These are phyloP conservation scores for Podospora didyma DNA, from an alignment of 495 filamentous ascomycete species.

Conservation along the genomic window DNA sequence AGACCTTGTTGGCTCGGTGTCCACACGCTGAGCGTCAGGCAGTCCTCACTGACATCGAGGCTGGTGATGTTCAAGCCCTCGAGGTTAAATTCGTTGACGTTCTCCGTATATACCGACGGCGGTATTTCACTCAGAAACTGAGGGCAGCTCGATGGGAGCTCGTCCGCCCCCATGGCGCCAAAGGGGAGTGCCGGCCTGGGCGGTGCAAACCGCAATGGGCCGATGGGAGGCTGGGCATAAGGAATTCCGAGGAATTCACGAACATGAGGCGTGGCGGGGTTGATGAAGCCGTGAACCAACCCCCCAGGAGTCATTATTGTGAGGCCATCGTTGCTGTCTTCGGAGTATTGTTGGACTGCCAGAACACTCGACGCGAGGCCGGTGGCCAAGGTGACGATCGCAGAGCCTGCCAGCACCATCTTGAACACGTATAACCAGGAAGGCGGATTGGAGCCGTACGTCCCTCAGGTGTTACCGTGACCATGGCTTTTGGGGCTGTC, in stretches of 20 bases:
- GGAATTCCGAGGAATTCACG: slow-evolving; percentile 52
- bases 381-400: no score
- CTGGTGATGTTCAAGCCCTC: slow-evolving; percentile 16
- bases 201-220: slow-evolving; percentile 42
- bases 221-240: slow-evolving; percentile 49
- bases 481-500: no score
- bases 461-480: no score
- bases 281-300: slow-evolving; percentile 12
- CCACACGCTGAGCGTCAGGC: slow-evolving; percentile 56
- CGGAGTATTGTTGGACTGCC: background rate
- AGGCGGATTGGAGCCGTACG: no score
- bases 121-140: slow-evolving; percentile 15
- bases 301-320: slow-evolving; percentile 4
- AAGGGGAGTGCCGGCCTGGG: slow-evolving; percentile 15
- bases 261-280: slow-evolving; percentile 10
- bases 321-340: background rate
- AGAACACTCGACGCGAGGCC: no score
- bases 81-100: slow-evolving; percentile 22
- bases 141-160: slow-evolving; percentile 17
- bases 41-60: slow-evolving; percentile 43
- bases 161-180: slow-evolving; percentile 9
- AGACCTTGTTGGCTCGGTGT: slow-evolving; percentile 6
- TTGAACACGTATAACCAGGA: no score
- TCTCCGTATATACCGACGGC: slow-evolving; percentile 15
- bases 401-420: no score